Percentiles rank a stretch among this genome's conserved stretches.
Evolutionary conservation across 1,139 yeast species (phyloP).

Genomic region (Geotrichum candidum): DNA sequence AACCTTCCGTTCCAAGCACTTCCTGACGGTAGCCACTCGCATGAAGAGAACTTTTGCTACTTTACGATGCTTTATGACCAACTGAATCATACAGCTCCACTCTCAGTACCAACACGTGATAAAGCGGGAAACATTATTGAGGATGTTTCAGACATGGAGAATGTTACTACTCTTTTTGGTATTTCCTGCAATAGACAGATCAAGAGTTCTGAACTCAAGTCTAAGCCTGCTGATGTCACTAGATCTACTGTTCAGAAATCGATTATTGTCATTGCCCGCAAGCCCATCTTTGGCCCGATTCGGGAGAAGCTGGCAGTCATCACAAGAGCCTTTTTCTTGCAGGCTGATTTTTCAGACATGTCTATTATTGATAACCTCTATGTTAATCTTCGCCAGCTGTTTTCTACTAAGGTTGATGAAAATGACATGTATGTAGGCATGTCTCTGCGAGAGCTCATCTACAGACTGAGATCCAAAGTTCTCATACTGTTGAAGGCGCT

Average conservation of each 20-base stretch:
- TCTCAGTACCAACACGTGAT: slow-evolving; percentile 38
- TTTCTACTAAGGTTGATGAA: slow-evolving; percentile 40
- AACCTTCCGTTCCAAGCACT: slow-evolving; percentile 87
- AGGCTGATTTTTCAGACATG: slow-evolving; percentile 66
- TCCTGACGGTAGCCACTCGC: slow-evolving; percentile 91
- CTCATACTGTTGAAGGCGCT: slow-evolving; percentile 69
- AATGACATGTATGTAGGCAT: slow-evolving; percentile 67
- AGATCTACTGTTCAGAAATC: slow-evolving; percentile 90
- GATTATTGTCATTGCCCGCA: slow-evolving; percentile 76
- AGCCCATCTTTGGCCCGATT: slow-evolving; percentile 78
- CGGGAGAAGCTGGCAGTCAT: slow-evolving; percentile 86
- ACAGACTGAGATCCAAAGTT: slow-evolving; percentile 55
- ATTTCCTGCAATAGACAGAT: slow-evolving; percentile 90
- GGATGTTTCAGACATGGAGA: slow-evolving; percentile 36
- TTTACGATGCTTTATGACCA: slow-evolving; percentile 78
- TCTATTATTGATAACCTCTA: slow-evolving; percentile 62
- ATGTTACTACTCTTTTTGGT: slow-evolving; percentile 75
- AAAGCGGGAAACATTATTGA: slow-evolving; percentile 32
- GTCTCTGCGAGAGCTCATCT: slow-evolving; percentile 59
- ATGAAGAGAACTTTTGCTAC: slow-evolving; percentile 88
- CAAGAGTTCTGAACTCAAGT: slow-evolving; percentile 53
- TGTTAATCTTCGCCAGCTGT: slow-evolving; percentile 55
- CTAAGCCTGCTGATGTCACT: slow-evolving; percentile 61
- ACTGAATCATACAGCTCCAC: slow-evolving; percentile 42
- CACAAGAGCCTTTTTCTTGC: slow-evolving; percentile 79